Base-by-base conservation (phyloP, 1,284 basidiomycete species). In the Rhodotorula glutinis region DNA sequence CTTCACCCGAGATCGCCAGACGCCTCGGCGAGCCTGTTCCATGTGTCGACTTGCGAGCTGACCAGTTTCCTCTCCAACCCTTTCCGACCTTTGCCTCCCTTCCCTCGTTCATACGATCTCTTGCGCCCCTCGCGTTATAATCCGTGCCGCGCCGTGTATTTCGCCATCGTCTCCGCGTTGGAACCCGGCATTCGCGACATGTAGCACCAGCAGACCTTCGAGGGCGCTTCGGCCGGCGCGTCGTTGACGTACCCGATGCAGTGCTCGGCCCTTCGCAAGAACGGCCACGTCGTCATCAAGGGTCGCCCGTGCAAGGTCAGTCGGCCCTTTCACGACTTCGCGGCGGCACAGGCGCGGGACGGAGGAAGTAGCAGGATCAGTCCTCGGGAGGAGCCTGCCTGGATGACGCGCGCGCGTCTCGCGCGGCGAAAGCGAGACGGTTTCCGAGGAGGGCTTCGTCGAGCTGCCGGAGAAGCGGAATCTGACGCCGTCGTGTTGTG, bases 231-330 rank as follows among this genome's bases (percentile, higher is more conserved):
- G 78, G 87, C 92, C 77, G 90, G 90, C 76, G 92, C 92, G 79
- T 93, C 92, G 76, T 77, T 82, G 80, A 95, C 92, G 80, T 94
- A 81, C 85, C 90, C 75, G 56, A 69, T 75, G 65, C 65, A 75
- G 62, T 98, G 96, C 84, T 98, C 95, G 80, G 92, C 93, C 77
- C 90, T 98, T 76, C 90, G 85, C 77, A 86, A 86, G 83, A 83
- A 82, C 84, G 94, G 95, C 62, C 92, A 95, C 84, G 95, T 98
- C 80, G 90, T 95, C 79, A 98, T 98, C 84, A 97, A 98, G 86
- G 85, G 88, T 76, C 89, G 93, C 77, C 95, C 95, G 75, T 98
- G 95, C 91, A 98, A 98, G 79, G 79, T 80, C 60, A 69, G 77
- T 73, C 19, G 40, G 38, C 14, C 40, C 25, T 33, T 17, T 17